Percentiles rank a stretch among this genome's conserved stretches.
Evolutionary conservation across 2,329 filamentous ascomycete genomes (phyloP).

Genomic region (Alternaria dauci): DNA sequence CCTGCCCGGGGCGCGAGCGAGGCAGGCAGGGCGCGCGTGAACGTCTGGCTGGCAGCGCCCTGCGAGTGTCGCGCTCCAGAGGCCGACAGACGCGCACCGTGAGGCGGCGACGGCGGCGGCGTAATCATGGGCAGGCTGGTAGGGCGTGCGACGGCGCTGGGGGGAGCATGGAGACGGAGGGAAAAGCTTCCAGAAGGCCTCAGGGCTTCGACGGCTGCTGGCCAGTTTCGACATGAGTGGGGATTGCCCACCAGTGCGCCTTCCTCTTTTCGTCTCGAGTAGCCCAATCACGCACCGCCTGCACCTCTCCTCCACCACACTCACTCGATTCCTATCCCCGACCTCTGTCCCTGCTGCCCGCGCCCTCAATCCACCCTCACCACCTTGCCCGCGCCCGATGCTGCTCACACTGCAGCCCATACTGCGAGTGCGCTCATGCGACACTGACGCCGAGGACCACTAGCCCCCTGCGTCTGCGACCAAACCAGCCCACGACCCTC

Average conservation of each 20-base stretch:
- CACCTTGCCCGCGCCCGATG: constrained; percentile 33
- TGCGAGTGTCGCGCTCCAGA: neutral
- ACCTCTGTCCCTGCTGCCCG: constrained; percentile 4
- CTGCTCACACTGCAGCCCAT: constrained; percentile 37
- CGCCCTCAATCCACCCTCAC: constrained; percentile 8
- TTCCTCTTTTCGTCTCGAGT: constrained; percentile 20
- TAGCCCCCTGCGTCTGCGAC: constrained; percentile 26
- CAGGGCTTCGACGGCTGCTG: constrained; percentile 18
- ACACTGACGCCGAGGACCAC: constrained; percentile 38
- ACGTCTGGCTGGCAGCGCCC: constrained; percentile 2
- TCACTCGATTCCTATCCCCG: constrained; percentile 5
- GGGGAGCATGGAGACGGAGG: constrained; percentile 12
- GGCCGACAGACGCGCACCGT: neutral
- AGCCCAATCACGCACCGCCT: constrained; percentile 19
- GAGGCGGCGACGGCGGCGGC: neutral
- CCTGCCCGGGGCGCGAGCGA: neutral
- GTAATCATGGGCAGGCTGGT: neutral
- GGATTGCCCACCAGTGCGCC: constrained; percentile 12
- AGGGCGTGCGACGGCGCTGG: constrained; percentile 17
- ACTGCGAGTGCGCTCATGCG: constrained; percentile 46
- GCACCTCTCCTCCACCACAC: constrained; percentile 17
- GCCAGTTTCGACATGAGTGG: constrained; percentile 14
- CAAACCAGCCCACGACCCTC: neutral
- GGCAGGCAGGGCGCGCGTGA: constrained; percentile 8
- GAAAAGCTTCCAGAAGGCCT: constrained; percentile 29